phyloP scores from a whole-genome alignment of 2,329 filamentous ascomycete species.

The Aspergillus pseudoterreus region DNA sequence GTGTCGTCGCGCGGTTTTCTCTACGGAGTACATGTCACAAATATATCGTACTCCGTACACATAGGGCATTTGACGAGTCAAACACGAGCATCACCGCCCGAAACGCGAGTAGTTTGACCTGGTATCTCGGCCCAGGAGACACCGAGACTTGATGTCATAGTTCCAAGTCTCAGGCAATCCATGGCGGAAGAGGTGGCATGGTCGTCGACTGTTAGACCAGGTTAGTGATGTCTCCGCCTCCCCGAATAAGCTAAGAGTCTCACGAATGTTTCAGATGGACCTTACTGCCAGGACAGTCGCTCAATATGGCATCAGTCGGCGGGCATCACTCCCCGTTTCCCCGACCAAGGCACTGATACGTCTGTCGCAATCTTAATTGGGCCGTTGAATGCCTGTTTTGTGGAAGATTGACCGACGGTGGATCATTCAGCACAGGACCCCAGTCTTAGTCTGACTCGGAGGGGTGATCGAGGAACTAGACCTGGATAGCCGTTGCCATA shows the following conservation, averaged over 20 bases:
- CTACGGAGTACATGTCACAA: background rate
- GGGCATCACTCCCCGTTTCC: background rate
- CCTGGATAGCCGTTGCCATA: background rate
- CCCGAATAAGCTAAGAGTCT: slow-evolving; percentile 6
- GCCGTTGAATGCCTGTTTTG: slow-evolving; percentile 3
- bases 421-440: slow-evolving; percentile 1
- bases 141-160: background rate
- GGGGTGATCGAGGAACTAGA: background rate
- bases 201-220: background rate
- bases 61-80: background rate
- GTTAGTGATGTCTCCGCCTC: background rate
- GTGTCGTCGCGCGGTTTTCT: background rate
- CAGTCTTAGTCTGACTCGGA: background rate
- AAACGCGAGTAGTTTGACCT: background rate
- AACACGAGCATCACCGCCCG: background rate
- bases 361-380: slow-evolving; percentile 12
- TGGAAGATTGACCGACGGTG: slow-evolving; percentile 4
- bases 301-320: background rate
- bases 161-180: background rate
- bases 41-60: background rate
- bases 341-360: background rate
- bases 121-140: background rate
- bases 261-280: slow-evolving; percentile 13
- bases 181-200: background rate
- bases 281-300: background rate